Conservation (phyloP, 768 basidiomycete genomes). For the Collybia sp. region DNA sequence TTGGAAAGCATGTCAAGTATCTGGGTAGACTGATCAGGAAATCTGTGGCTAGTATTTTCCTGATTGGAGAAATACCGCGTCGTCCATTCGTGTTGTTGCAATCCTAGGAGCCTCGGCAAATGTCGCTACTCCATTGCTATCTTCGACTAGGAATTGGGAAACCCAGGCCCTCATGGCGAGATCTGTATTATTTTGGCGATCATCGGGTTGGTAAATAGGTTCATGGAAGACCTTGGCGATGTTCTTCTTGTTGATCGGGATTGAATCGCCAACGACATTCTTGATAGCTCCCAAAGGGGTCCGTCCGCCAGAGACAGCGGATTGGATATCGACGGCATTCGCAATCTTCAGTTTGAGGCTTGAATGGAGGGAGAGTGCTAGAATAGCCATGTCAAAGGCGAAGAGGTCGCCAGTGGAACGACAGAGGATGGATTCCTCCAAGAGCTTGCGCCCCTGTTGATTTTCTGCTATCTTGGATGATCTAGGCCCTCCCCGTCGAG, state of each 20-base stretch:
- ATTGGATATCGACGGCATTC: slow-evolving; percentile 57
- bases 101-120: slow-evolving; percentile 40
- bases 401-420: slow-evolving; percentile 37
- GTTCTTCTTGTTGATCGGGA: slow-evolving; percentile 31
- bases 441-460: slow-evolving; percentile 17
- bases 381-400: slow-evolving; percentile 49
- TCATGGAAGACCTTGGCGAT: slow-evolving; percentile 31
- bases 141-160: slow-evolving; percentile 38
- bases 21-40: slow-evolving; percentile 9
- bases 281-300: slow-evolving; percentile 37
- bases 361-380: slow-evolving; percentile 43
- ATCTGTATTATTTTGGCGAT: slow-evolving; percentile 25
- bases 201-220: slow-evolving; percentile 26
- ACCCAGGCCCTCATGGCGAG: slow-evolving; percentile 45
- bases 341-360: slow-evolving; percentile 37
- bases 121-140: slow-evolving; percentile 34
- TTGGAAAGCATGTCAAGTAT: slow-evolving; percentile 39
- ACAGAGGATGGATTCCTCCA: slow-evolving; percentile 41
- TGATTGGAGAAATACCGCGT: slow-evolving; percentile 24
- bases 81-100: slow-evolving; percentile 32
- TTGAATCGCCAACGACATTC: slow-evolving; percentile 31
- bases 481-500: slow-evolving; percentile 10
- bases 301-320: slow-evolving; percentile 35
- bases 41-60: too few relatives aligned
- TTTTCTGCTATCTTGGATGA: slow-evolving; percentile 9